Percentiles rank a stretch among this genome's conserved stretches.
These are phyloP conservation scores for Tulasnella sp. DNA, from an alignment of 768 basidiomycete genomes.

Conservation along the genomic window DNA sequence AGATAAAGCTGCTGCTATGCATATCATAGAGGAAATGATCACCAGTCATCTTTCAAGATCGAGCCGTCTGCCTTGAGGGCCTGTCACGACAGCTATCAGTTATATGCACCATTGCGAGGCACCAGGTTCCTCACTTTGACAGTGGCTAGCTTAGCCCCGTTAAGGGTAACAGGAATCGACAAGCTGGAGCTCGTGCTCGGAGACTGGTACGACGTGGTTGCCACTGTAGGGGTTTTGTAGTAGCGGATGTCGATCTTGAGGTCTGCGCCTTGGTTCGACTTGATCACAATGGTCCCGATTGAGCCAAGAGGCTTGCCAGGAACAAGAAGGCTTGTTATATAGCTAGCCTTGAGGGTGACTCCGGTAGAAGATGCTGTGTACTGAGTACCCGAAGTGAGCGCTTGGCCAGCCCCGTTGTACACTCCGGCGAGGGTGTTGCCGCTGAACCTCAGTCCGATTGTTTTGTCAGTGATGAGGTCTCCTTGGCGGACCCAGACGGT, in stretches of 20 bases:
- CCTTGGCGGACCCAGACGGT: slow-evolving; percentile 1
- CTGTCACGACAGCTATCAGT: neutral
- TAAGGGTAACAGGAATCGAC: slow-evolving; percentile 2
- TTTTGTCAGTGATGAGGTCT: neutral
- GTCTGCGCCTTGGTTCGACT: slow-evolving; percentile 5
- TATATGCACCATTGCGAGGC: neutral
- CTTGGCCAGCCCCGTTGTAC: neutral
- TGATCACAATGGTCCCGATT: slow-evolving; percentile 8
- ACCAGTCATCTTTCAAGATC: slow-evolving; percentile 10
- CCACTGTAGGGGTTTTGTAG: neutral
- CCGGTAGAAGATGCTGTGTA: neutral
- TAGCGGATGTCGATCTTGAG: neutral
- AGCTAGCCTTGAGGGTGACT: slow-evolving; percentile 6
- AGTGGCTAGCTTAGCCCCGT: slow-evolving; percentile 10
- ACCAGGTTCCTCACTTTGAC: neutral
- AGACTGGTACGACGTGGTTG: neutral
- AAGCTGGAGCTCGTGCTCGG: neutral
- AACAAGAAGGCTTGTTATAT: neutral
- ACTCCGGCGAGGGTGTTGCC: neutral
- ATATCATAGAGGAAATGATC: neutral
- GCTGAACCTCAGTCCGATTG: neutral
- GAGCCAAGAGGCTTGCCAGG: neutral
- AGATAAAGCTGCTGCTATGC: neutral
- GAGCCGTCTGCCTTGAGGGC: slow-evolving; percentile 13
- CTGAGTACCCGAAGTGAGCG: slow-evolving; percentile 4